phyloP scores from a whole-genome alignment of 106 monocot genomes.

The Chionographis japonica region DNA sequence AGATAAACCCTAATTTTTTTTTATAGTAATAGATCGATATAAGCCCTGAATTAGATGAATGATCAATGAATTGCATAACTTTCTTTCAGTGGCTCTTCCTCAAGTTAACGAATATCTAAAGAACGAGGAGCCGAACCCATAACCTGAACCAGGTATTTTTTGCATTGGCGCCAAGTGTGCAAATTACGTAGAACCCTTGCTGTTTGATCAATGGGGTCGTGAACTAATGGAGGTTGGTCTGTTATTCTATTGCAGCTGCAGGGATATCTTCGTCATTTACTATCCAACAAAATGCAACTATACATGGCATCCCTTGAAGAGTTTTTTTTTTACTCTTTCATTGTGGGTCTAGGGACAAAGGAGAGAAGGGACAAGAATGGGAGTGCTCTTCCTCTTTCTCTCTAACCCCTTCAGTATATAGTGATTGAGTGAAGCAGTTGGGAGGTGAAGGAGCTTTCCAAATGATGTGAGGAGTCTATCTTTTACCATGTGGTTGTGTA shows the following conservation, averaged over 20 bases:
- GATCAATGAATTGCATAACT: not conserved
- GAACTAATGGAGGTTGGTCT: not conserved
- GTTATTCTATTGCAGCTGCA: not conserved
- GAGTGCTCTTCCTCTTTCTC: slow-evolving; percentile 21
- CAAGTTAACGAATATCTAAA: slow-evolving; percentile 6
- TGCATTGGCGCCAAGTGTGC: not conserved
- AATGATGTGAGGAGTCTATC: not conserved
- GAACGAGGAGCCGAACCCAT: slow-evolving; percentile 6
- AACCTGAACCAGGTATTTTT: not conserved
- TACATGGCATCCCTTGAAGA: not conserved
- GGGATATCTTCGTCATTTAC: not conserved
- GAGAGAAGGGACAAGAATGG: slow-evolving; percentile 13
- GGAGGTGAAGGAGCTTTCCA: no score
- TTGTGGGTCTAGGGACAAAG: slow-evolving; percentile 10
- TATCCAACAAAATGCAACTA: slow-evolving; percentile 8
- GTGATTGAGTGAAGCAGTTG: no score
- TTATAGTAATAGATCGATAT: not conserved
- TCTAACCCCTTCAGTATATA: not conserved
- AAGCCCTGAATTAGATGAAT: not conserved
- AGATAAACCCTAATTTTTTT: not conserved
- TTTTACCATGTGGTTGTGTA: no score
- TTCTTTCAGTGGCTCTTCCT: slow-evolving; percentile 22
- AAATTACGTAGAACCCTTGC: no score
- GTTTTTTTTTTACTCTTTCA: not conserved
- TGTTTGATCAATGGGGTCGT: no score